A percentile compares a stretch with the other conserved stretches of the same genome.
Evolutionary conservation across 2,329 filamentous ascomycete genomes (phyloP).

Genomic region (Nannizziopsis arthrosporioides): DNA sequence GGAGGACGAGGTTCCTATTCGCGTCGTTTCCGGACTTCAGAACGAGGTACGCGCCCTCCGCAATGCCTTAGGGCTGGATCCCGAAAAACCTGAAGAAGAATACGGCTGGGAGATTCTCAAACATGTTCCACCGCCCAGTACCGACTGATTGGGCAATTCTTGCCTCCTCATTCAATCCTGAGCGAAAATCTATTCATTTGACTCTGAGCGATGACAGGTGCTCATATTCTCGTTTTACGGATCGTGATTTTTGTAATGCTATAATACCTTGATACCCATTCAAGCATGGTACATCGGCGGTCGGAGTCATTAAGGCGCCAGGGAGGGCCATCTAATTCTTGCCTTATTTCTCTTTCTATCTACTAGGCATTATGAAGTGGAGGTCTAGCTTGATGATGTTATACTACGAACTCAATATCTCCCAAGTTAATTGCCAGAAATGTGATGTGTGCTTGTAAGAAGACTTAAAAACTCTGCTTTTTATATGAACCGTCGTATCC

Average conservation of each 20-base stretch:
- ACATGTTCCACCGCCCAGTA: conserved; percentile 18
- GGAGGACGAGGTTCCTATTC: conserved; percentile 36
- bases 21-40: conserved; percentile 37
- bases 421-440: too few species aligned
- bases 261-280: conserved; percentile 6
- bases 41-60: conserved; percentile 40
- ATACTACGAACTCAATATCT: too few species aligned
- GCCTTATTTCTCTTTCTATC: too few species aligned
- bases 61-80: conserved; percentile 38
- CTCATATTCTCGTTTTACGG: not conserved
- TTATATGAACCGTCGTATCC: too few species aligned
- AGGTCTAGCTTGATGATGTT: too few species aligned
- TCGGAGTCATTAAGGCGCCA: not conserved
- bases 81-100: conserved; percentile 39
- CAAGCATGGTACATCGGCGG: conserved; percentile 1
- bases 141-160: too few species aligned
- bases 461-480: too few species aligned
- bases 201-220: not conserved
- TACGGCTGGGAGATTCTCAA: conserved; percentile 40
- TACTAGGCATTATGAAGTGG: too few species aligned
- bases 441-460: too few species aligned
- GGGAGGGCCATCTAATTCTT: not conserved
- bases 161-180: not conserved
- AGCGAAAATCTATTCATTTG: not conserved
- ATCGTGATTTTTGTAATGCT: not conserved